Conservation (phyloP, 352 stramenopile species). For the Elongisporangium undulatum region DNA sequence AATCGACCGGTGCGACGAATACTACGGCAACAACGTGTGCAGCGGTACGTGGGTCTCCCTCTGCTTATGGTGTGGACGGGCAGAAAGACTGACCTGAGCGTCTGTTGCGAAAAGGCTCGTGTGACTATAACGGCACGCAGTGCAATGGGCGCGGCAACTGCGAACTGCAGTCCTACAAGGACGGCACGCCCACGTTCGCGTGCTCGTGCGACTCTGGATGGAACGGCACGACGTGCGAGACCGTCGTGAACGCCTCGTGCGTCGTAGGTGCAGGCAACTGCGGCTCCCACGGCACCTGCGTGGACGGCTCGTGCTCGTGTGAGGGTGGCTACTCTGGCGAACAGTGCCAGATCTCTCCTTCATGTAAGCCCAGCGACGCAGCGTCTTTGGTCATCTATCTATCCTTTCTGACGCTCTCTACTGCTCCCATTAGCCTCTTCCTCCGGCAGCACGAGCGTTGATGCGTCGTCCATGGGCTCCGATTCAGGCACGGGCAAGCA, state of each 20-base stretch:
- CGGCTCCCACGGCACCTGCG: slow-evolving; percentile 36
- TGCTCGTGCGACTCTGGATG: slow-evolving; percentile 68
- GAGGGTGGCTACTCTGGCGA: slow-evolving; percentile 30
- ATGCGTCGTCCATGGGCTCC: slow-evolving; percentile 6
- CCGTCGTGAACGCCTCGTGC: slow-evolving; percentile 41
- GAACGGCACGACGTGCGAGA: slow-evolving; percentile 63
- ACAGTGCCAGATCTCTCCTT: slow-evolving; percentile 42
- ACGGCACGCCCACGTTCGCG: slow-evolving; percentile 35
- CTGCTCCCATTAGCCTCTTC: neutral
- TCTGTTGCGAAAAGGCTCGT: slow-evolving; percentile 17
- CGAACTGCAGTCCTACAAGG: slow-evolving; percentile 20
- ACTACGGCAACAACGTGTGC: slow-evolving; percentile 47
- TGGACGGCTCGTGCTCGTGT: slow-evolving; percentile 31
- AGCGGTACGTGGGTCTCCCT: slow-evolving; percentile 35
- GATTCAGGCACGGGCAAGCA: slow-evolving; percentile 4
- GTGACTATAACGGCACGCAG: slow-evolving; percentile 37
- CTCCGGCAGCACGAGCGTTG: slow-evolving; percentile 11
- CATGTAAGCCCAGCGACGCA: slow-evolving; percentile 12
- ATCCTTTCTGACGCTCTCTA: neutral
- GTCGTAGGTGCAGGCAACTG: slow-evolving; percentile 36
- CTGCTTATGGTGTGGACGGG: neutral
- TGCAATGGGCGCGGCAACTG: slow-evolving; percentile 73
- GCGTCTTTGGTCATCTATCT: neutral
- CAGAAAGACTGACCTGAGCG: neutral
- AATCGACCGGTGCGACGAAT: slow-evolving; percentile 67